Conservation (phyloP, 2,329 filamentous ascomycete genomes). For the Colletotrichum somersetense region DNA sequence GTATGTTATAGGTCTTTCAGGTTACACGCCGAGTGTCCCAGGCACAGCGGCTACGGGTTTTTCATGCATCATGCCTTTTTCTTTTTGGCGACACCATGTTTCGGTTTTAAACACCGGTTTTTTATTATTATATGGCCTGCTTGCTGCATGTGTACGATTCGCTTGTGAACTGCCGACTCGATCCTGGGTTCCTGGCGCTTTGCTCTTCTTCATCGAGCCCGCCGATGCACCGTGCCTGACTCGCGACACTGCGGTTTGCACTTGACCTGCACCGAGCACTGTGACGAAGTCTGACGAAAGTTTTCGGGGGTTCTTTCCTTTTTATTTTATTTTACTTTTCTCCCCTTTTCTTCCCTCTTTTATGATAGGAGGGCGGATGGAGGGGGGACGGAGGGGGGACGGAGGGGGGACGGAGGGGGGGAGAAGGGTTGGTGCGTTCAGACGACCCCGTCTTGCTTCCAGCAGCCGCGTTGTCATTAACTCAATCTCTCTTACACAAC, state of each 20-base stretch:
- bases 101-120: background rate
- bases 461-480: background rate
- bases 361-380: no score
- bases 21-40: conserved; percentile 33
- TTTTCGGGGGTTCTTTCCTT: background rate
- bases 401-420: no score
- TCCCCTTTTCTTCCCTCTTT: no score
- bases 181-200: no score
- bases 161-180: background rate
- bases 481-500: background rate
- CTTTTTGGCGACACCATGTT: conserved; percentile 1
- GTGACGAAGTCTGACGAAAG: conserved; percentile 1
- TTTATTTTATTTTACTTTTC: background rate
- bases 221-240: background rate
- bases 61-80: conserved; percentile 24
- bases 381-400: no score
- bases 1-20: conserved; percentile 36
- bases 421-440: background rate
- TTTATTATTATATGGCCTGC: background rate
- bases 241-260: background rate
- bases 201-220: background rate
- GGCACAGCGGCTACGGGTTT: conserved; percentile 26
- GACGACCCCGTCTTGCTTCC: background rate
- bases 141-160: background rate
- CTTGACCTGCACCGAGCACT: background rate